phyloP scores from a whole-genome alignment of 2,329 filamentous ascomycete genomes.

The Sclerotinia minor region DNA sequence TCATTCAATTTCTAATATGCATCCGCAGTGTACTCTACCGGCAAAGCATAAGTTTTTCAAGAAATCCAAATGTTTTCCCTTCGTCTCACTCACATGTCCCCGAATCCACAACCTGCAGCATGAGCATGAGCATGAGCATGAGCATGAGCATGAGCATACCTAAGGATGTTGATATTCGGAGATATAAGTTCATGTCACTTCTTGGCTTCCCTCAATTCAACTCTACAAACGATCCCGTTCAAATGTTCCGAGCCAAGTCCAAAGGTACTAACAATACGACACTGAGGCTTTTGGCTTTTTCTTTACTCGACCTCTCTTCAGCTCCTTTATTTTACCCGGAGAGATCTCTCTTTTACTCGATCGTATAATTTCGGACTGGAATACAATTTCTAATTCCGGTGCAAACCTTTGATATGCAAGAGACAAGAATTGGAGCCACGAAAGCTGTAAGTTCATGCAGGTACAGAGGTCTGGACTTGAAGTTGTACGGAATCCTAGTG shows the following conservation, averaged over 20 bases:
- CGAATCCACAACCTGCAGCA: not conserved
- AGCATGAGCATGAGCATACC: not conserved
- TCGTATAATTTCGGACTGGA: not conserved
- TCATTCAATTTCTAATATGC: not conserved
- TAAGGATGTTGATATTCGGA: constrained; percentile 3
- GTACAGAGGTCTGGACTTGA: constrained; percentile 8
- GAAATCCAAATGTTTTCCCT: not conserved
- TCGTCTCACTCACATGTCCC: not conserved
- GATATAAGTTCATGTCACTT: not conserved
- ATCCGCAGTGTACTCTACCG: constrained; percentile 7
- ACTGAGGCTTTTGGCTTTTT: not conserved
- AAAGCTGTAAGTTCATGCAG: constrained; percentile 10
- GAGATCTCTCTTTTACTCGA: not conserved
- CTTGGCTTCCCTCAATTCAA: constrained; percentile 3
- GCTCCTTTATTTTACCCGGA: constrained; percentile 15
- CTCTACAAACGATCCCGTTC: not conserved
- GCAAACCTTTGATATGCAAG: not conserved
- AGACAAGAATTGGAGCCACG: not conserved
- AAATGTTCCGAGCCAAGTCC: not conserved
- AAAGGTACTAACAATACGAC: not conserved
- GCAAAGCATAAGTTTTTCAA: not conserved
- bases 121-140: not conserved
- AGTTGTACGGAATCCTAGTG: not conserved
- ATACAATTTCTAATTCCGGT: not conserved
- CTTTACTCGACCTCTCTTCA: not conserved